Evolutionary conservation across 768 basidiomycete genomes (phyloP).

Genomic region (Mycena epipterygia): DNA sequence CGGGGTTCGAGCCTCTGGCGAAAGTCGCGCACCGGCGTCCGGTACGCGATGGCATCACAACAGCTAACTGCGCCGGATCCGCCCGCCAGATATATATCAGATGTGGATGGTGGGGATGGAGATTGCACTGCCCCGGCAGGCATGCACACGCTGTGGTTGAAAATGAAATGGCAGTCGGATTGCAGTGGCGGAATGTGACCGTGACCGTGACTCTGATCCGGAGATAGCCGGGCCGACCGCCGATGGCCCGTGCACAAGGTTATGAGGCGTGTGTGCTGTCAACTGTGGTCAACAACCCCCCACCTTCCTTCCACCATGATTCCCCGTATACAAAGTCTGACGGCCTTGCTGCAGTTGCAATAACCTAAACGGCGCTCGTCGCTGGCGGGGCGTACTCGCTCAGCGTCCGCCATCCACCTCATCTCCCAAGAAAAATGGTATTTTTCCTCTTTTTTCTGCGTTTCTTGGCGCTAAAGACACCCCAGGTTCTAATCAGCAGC

Average conservation of each 20-base stretch:
- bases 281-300: slow-evolving; percentile 66
- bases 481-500: slow-evolving; percentile 77
- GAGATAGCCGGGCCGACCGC: no score
- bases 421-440: slow-evolving; percentile 57
- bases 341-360: slow-evolving; percentile 56
- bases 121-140: no score
- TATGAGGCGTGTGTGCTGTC: slow-evolving; percentile 60
- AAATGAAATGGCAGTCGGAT: no score
- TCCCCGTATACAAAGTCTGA: slow-evolving; percentile 56
- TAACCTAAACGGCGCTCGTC: slow-evolving; percentile 66
- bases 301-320: slow-evolving; percentile 54
- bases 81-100: no score
- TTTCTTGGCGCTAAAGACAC: slow-evolving; percentile 18
- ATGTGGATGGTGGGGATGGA: no score
- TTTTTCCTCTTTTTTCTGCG: slow-evolving; percentile 13
- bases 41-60: no score
- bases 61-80: no score
- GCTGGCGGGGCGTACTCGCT: slow-evolving; percentile 66
- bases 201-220: no score
- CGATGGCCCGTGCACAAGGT: slow-evolving; percentile 55
- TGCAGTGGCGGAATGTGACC: no score
- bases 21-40: no score
- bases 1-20: no score
- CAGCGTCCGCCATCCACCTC: slow-evolving; percentile 48
- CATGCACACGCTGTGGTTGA: no score